Conservation (phyloP, 768 basidiomycete genomes). For the Lactarius hatsudake region DNA sequence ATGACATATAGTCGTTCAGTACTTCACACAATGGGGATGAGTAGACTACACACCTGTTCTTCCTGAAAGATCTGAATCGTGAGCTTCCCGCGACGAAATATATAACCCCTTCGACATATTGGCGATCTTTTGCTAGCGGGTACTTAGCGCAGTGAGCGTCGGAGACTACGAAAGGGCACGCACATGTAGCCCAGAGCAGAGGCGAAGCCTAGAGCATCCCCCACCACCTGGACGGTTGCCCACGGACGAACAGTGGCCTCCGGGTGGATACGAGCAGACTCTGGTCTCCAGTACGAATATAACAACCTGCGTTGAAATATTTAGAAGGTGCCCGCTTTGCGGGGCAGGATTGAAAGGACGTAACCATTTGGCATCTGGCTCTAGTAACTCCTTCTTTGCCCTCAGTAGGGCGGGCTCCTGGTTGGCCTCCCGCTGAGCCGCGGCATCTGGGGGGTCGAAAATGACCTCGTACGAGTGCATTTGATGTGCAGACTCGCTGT, state of each 20-base stretch:
- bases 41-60: slow-evolving; percentile 55
- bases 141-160: slow-evolving; percentile 7
- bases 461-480: slow-evolving; percentile 76
- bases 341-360: slow-evolving; percentile 25
- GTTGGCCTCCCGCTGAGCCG: slow-evolving; percentile 56
- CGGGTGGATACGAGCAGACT: slow-evolving; percentile 78
- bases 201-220: slow-evolving; percentile 78
- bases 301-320: slow-evolving; percentile 51
- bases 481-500: slow-evolving; percentile 70
- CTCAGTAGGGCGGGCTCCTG: slow-evolving; percentile 67
- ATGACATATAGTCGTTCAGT: not conserved
- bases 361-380: slow-evolving; percentile 63
- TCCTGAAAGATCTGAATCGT: slow-evolving; percentile 84
- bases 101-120: slow-evolving; percentile 78
- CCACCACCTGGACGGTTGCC: slow-evolving; percentile 74
- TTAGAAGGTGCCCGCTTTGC: not conserved
- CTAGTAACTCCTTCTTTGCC: slow-evolving; percentile 71
- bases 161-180: slow-evolving; percentile 30
- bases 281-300: slow-evolving; percentile 80
- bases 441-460: slow-evolving; percentile 76
- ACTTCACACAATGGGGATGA: slow-evolving; percentile 1
- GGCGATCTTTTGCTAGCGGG: slow-evolving; percentile 58
- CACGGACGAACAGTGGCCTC: slow-evolving; percentile 87
- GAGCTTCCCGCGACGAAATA: slow-evolving; percentile 66
- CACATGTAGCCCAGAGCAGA: slow-evolving; percentile 76